Conservation (phyloP, 495 filamentous ascomycete genomes). For the Lophiostoma macrostomum region DNA sequence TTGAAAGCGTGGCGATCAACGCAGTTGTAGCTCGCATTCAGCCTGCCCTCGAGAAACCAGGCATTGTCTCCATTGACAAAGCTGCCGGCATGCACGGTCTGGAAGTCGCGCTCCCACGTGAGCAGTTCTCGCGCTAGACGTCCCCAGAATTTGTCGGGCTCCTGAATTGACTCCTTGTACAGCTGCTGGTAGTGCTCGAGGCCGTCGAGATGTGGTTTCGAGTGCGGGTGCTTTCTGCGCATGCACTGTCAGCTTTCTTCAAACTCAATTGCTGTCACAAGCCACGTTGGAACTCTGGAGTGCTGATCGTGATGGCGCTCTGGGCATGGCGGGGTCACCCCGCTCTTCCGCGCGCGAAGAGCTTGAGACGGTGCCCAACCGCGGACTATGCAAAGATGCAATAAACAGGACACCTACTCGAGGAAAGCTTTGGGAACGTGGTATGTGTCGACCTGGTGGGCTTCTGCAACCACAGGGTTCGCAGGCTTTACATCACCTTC, state of each 20-base stretch:
- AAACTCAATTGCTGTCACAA: not conserved
- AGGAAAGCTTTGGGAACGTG: slow-evolving; percentile 61
- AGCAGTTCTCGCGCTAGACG: slow-evolving; percentile 82
- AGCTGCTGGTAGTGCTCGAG: slow-evolving; percentile 86
- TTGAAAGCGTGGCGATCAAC: slow-evolving; percentile 94
- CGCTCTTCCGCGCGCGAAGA: slow-evolving; percentile 14
- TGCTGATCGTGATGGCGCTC: slow-evolving; percentile 4
- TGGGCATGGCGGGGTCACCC: slow-evolving; percentile 24
- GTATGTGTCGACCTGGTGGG: slow-evolving; percentile 81
- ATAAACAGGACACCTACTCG: slow-evolving; percentile 49
- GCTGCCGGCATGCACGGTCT: slow-evolving; percentile 79
- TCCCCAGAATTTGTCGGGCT: slow-evolving; percentile 90
- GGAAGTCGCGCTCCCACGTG: slow-evolving; percentile 85
- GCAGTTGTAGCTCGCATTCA: slow-evolving; percentile 97
- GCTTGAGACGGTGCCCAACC: not conserved
- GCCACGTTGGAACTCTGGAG: no score
- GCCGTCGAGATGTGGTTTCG: slow-evolving; percentile 62
- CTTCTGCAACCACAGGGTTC: slow-evolving; percentile 73
- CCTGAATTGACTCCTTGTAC: slow-evolving; percentile 93
- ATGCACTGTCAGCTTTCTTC: not conserved
- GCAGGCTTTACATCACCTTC: slow-evolving; percentile 55
- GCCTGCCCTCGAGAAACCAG: slow-evolving; percentile 91
- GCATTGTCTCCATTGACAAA: slow-evolving; percentile 79
- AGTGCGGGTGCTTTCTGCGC: slow-evolving; percentile 61
- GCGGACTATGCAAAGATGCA: slow-evolving; percentile 6